phyloP scores from a whole-genome alignment of 306 rosid genomes.

The Casuarina equisetifolia region DNA sequence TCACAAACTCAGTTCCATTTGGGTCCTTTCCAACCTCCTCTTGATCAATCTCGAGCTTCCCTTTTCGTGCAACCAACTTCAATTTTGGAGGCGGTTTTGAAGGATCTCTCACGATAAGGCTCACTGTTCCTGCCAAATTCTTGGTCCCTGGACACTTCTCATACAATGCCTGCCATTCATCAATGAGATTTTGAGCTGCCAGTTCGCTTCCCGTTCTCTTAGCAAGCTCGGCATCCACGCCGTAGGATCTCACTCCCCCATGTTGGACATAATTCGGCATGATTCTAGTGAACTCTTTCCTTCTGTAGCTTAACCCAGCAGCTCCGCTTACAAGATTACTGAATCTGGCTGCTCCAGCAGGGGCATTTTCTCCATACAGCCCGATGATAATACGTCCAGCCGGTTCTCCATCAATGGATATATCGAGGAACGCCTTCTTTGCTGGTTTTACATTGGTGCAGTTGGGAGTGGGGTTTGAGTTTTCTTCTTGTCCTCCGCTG shows the following conservation, averaged over 20 bases:
- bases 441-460: slow-evolving; percentile 55
- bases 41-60: slow-evolving; percentile 85
- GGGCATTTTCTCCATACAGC: slow-evolving; percentile 58
- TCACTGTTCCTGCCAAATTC: slow-evolving; percentile 71
- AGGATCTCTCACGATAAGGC: slow-evolving; percentile 84
- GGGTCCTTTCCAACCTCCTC: slow-evolving; percentile 73
- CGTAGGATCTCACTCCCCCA: slow-evolving; percentile 80
- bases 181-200: slow-evolving; percentile 44
- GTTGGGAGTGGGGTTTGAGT: slow-evolving; percentile 22
- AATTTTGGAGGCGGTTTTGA: slow-evolving; percentile 67
- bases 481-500: slow-evolving; percentile 24
- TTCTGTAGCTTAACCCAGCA: slow-evolving; percentile 85
- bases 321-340: slow-evolving; percentile 74
- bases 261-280: slow-evolving; percentile 71
- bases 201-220: slow-evolving; percentile 51
- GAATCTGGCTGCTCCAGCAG: slow-evolving; percentile 67
- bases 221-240: slow-evolving; percentile 73
- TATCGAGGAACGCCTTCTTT: slow-evolving; percentile 62
- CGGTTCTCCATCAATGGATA: slow-evolving; percentile 67
- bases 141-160: slow-evolving; percentile 67
- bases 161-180: slow-evolving; percentile 64
- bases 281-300: slow-evolving; percentile 81
- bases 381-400: slow-evolving; percentile 67
- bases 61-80: slow-evolving; percentile 71
- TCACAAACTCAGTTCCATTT: slow-evolving; percentile 77